Evolutionary conservation across 2,329 filamentous ascomycete species (phyloP).

Genomic region (Cercospora sesami): DNA sequence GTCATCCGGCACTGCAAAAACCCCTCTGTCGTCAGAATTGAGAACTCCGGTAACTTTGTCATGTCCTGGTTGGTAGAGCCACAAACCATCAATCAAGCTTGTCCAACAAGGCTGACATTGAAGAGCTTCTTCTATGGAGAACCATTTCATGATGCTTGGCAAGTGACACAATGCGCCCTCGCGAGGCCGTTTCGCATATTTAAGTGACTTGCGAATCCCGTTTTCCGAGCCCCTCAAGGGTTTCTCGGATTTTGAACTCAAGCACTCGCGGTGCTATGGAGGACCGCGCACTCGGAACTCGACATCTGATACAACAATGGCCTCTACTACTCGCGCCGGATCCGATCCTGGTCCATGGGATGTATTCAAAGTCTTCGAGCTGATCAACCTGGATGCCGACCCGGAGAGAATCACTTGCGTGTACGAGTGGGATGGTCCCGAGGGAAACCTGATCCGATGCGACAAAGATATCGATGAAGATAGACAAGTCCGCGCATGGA

Average conservation of each 20-base stretch:
- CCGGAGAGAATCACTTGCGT: conserved; percentile 10
- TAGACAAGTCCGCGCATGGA: conserved; percentile 9
- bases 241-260: neutral
- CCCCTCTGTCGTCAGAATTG: neutral
- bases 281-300: neutral
- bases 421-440: neutral
- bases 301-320: neutral
- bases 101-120: conserved; percentile 1
- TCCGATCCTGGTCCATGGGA: neutral
- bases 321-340: neutral
- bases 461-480: conserved; percentile 5
- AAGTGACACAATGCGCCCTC: neutral
- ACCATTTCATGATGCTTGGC: conserved; percentile 3
- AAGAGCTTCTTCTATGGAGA: conserved; percentile 7
- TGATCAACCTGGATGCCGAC: conserved; percentile 5
- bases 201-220: neutral
- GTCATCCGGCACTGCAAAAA: neutral
- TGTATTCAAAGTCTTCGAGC: conserved; percentile 5
- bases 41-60: neutral
- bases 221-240: neutral
- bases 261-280: conserved; percentile 5
- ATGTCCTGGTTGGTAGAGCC: conserved; percentile 9
- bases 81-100: neutral
- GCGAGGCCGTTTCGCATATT: neutral
- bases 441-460: neutral